These are phyloP conservation scores for Coemansia sp. DNA, from an alignment of 192 early-diverging fungal genomes.

Conservation along the genomic window DNA sequence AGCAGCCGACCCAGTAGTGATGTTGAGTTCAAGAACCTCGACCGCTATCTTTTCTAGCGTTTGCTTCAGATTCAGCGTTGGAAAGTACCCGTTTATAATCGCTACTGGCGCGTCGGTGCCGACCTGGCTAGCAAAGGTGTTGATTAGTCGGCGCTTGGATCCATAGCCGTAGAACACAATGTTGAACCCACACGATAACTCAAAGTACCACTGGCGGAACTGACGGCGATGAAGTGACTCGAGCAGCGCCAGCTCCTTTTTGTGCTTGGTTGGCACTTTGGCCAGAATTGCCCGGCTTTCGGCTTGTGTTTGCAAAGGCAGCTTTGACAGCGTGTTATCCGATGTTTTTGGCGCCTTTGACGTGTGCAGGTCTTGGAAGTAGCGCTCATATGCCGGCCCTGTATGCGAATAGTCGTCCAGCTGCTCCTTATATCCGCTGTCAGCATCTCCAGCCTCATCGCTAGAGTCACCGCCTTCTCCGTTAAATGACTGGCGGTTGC, in stretches of 20 bases:
- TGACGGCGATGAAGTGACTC: conserved; percentile 56
- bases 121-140: conserved; percentile 62
- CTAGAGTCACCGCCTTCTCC: conserved; percentile 10
- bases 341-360: conserved; percentile 63
- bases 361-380: conserved; percentile 72
- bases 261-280: conserved; percentile 59
- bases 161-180: conserved; percentile 92
- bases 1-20: conserved; percentile 48
- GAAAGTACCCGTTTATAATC: conserved; percentile 86
- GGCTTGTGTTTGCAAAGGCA: conserved; percentile 71
- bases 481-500: background rate
- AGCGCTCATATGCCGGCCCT: conserved; percentile 64
- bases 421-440: conserved; percentile 4
- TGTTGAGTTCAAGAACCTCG: conserved; percentile 31
- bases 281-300: conserved; percentile 62
- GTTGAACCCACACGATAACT: conserved; percentile 80
- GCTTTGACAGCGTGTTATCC: conserved; percentile 80
- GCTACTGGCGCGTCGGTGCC: conserved; percentile 63
- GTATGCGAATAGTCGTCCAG: conserved; percentile 16
- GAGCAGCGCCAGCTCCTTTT: conserved; percentile 57
- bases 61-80: conserved; percentile 67
- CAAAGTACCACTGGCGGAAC: conserved; percentile 90
- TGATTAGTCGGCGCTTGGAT: conserved; percentile 83
- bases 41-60: conserved; percentile 64
- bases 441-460: conserved; percentile 5